Conservation (phyloP, 352 stramenopile species). For the Phytophthora pinifolia region DNA sequence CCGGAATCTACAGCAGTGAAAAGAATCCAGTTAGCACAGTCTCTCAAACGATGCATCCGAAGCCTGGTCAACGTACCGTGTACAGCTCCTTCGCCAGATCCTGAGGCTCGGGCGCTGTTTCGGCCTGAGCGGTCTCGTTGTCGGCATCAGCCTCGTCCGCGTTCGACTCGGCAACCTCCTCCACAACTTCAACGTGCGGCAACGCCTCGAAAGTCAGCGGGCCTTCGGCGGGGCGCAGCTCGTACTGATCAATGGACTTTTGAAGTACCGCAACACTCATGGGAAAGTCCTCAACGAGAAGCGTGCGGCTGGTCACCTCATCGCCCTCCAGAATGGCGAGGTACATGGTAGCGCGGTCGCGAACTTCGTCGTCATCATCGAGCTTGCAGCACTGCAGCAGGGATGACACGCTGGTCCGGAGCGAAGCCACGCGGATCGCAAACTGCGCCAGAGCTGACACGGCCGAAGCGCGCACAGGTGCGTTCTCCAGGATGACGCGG, state of each 20-base stretch:
- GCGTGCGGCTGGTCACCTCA: conserved; percentile 45
- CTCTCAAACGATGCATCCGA: neutral
- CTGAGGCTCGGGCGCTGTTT: conserved; percentile 48
- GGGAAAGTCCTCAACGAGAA: conserved; percentile 79
- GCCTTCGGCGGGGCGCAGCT: conserved; percentile 70
- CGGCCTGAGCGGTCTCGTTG: conserved; percentile 24
- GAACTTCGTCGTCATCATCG: conserved; percentile 98
- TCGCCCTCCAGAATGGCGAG: conserved; percentile 75
- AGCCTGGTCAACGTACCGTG: conserved; percentile 54
- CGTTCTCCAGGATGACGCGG: conserved; percentile 99
- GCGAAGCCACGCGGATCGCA: conserved; percentile 91
- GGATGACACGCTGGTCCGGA: conserved; percentile 93
- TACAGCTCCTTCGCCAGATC: conserved; percentile 93
- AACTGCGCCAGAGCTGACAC: conserved; percentile 97
- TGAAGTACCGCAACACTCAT: conserved; percentile 73
- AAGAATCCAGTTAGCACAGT: conserved; percentile 3
- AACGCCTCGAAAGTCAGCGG: conserved; percentile 83
- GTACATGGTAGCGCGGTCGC: conserved; percentile 91
- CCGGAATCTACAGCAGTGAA: conserved; percentile 77
- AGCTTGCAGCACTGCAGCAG: conserved; percentile 95
- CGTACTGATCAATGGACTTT: conserved; percentile 89
- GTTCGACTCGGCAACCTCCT: conserved; percentile 36
- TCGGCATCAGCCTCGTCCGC: conserved; percentile 43
- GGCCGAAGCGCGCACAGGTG: conserved; percentile 94
- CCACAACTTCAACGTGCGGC: conserved; percentile 79